Conservation (phyloP, 2,329 filamentous ascomycete species). For the Xylaria sp. region DNA sequence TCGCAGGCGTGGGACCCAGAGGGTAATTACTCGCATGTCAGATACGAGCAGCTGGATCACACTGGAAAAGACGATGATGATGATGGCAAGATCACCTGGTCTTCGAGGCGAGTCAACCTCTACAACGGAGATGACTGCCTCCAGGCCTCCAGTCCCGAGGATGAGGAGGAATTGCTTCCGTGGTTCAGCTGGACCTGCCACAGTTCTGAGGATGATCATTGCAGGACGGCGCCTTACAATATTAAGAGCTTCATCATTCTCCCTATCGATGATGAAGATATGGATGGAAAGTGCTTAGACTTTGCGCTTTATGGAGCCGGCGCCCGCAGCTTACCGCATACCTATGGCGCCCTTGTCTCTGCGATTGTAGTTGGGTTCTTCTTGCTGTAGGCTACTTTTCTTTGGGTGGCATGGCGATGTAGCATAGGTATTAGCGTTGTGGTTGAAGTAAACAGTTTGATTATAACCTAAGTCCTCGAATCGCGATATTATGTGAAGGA, state of each 20-base stretch:
- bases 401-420: background rate
- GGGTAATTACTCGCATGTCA: conserved; percentile 12
- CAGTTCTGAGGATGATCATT: conserved; percentile 7
- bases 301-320: conserved; percentile 2
- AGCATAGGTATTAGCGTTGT: background rate
- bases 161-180: background rate
- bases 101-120: conserved; percentile 11
- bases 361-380: conserved; percentile 7
- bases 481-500: too few relatives aligned
- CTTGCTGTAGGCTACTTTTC: background rate
- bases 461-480: background rate
- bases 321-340: background rate
- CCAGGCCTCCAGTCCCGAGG: background rate
- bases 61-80: background rate
- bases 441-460: background rate
- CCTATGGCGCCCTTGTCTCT: conserved; percentile 5
- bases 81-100: background rate
- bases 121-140: conserved; percentile 10
- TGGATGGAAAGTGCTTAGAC: conserved; percentile 7
- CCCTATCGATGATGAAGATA: background rate
- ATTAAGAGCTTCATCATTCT: conserved; percentile 10
- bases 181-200: conserved; percentile 13
- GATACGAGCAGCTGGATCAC: conserved; percentile 1
- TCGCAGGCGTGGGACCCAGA: background rate
- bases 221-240: conserved; percentile 8